Evolutionary conservation across 805 yeast species (phyloP).

Genomic region (Scheffersomyces amazonensis): DNA sequence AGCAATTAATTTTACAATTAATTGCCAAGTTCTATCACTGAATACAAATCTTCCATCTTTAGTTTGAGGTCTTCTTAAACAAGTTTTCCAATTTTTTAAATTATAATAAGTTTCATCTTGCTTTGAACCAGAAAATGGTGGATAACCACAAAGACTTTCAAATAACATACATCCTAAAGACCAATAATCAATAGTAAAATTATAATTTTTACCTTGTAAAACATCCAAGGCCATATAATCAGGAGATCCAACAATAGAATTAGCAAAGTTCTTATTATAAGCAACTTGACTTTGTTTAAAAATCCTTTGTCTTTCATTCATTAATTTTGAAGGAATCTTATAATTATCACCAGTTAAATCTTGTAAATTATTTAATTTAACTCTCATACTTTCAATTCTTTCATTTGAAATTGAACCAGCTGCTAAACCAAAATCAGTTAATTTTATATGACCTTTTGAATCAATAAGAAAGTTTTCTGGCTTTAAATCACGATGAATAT

Average conservation of each 20-base stretch:
- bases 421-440: slow-evolving; percentile 96
- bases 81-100: slow-evolving; percentile 87
- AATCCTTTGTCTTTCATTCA: slow-evolving; percentile 82
- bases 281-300: slow-evolving; percentile 81
- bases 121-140: slow-evolving; percentile 93
- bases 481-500: slow-evolving; percentile 94
- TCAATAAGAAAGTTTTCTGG: slow-evolving; percentile 93
- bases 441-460: slow-evolving; percentile 84
- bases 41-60: slow-evolving; percentile 90
- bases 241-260: slow-evolving; percentile 96
- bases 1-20: slow-evolving; percentile 76
- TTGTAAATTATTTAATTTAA: slow-evolving; percentile 64
- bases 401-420: slow-evolving; percentile 94
- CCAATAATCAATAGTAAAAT: slow-evolving; percentile 98
- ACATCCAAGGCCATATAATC: slow-evolving; percentile 99
- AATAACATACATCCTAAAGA: slow-evolving; percentile 96
- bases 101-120: slow-evolving; percentile 95
- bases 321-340: slow-evolving; percentile 62
- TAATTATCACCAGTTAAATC: slow-evolving; percentile 62
- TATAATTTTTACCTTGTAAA: slow-evolving; percentile 88
- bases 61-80: slow-evolving; percentile 84
- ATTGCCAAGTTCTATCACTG: slow-evolving; percentile 94
- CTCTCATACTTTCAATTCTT: slow-evolving; percentile 88
- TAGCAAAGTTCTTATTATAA: slow-evolving; percentile 68
- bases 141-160: slow-evolving; percentile 94